Percentiles rank a stretch among this genome's conserved stretches.
Evolutionary conservation across 2,329 filamentous ascomycete genomes (phyloP).

Genomic region (Lasiodiplodia hormozganensis): DNA sequence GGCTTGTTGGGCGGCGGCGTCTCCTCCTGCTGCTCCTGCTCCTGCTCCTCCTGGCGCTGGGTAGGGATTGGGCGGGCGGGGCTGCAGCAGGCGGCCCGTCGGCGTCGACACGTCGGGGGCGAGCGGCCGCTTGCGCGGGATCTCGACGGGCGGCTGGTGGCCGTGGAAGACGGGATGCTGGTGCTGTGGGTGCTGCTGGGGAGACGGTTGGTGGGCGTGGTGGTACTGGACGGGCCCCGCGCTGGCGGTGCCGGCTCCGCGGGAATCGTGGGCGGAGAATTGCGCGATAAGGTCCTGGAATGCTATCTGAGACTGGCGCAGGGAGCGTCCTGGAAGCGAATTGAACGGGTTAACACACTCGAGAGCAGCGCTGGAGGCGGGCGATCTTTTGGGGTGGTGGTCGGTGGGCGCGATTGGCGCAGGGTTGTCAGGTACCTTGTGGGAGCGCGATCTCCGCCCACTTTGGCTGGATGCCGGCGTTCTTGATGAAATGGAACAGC

Average conservation of each 20-base stretch:
- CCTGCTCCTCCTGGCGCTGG: slow-evolving; percentile 31
- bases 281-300: slow-evolving; percentile 41
- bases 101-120: slow-evolving; percentile 40
- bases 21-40: too few species aligned
- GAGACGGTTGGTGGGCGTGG: slow-evolving; percentile 33
- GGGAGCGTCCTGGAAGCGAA: slow-evolving; percentile 41
- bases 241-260: slow-evolving; percentile 22
- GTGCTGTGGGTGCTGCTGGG: slow-evolving; percentile 30
- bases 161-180: slow-evolving; percentile 37
- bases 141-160: slow-evolving; percentile 42
- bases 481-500: slow-evolving; percentile 53
- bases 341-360: slow-evolving; percentile 15
- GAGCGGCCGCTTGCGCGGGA: slow-evolving; percentile 45
- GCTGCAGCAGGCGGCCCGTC: slow-evolving; percentile 53
- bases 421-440: slow-evolving; percentile 49
- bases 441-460: slow-evolving; percentile 60
- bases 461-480: slow-evolving; percentile 52
- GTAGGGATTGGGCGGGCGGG: slow-evolving; percentile 50
- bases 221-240: slow-evolving; percentile 31
- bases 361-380: neutral
- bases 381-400: slow-evolving; percentile 10
- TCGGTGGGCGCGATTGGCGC: slow-evolving; percentile 23
- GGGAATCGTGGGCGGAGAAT: slow-evolving; percentile 33
- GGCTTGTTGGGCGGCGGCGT: too few species aligned
- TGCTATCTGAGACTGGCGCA: slow-evolving; percentile 46